phyloP scores from a whole-genome alignment of 169 alveolate species.

The Eimeria acervulina region DNA sequence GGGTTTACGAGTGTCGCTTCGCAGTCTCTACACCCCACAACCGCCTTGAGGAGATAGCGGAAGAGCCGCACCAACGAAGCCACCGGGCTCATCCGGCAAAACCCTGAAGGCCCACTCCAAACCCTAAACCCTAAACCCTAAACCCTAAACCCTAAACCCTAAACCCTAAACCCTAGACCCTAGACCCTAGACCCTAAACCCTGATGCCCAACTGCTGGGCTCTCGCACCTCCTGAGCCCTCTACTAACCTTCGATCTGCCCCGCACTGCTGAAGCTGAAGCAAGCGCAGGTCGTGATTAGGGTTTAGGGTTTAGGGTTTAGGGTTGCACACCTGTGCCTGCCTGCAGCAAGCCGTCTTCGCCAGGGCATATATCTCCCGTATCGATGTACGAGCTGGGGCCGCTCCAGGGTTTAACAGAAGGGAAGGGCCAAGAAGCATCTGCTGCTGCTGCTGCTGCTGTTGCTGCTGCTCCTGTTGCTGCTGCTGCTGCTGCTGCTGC shows the following conservation, averaged over 20 bases:
- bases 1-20: conserved; percentile 58
- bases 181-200: not conserved
- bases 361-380: conserved; percentile 61
- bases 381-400: conserved; percentile 52
- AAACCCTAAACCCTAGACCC: not conserved
- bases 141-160: not conserved
- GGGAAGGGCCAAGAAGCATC: conserved; percentile 41
- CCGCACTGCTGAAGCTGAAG: not conserved
- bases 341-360: conserved; percentile 74
- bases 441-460: conserved; percentile 17
- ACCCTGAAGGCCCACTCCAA: not conserved
- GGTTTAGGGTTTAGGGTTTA: conserved; percentile 33
- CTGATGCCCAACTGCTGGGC: too few species aligned
- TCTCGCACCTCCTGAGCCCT: not conserved
- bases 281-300: not conserved
- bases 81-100: conserved; percentile 76
- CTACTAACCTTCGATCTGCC: not conserved
- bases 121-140: conserved; percentile 37
- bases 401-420: conserved; percentile 21
- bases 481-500: conserved; percentile 46
- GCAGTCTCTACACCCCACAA: conserved; percentile 62
- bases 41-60: conserved; percentile 78
- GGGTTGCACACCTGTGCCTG: conserved; percentile 62
- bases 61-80: conserved; percentile 59
- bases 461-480: conserved; percentile 14